A percentile compares a stretch with the other conserved stretches of the same genome.
Evolutionary conservation across 176 grass and related monocot genomes (phyloP).

Genomic region (Lolium rigidum): DNA sequence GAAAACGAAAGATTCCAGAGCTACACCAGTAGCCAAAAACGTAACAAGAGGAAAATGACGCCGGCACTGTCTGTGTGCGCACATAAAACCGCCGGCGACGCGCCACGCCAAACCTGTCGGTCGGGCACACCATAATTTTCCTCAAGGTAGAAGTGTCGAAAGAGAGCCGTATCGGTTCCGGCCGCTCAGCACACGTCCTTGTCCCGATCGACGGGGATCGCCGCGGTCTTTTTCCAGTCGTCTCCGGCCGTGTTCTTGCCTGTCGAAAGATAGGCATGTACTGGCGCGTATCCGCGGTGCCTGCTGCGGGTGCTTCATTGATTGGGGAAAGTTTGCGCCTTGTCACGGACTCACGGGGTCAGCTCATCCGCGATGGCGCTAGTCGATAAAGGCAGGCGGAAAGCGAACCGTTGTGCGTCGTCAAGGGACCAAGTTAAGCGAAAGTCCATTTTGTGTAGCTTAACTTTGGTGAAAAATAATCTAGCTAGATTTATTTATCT

Average conservation of each 20-base stretch:
- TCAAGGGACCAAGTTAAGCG: not conserved
- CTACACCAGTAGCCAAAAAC: not conserved
- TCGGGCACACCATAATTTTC: conserved; percentile 1
- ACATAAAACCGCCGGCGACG: not conserved
- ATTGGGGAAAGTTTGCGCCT: not conserved
- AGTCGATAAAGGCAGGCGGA: not conserved
- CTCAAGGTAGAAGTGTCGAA: too few species aligned
- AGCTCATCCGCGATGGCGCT: not conserved
- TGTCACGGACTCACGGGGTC: conserved; percentile 19
- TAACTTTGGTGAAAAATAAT: not conserved
- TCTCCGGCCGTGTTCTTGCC: not conserved
- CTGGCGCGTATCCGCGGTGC: not conserved
- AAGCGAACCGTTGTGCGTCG: not conserved
- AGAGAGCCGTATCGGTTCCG: not conserved
- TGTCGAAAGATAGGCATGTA: not conserved
- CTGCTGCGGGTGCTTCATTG: conserved; percentile 11
- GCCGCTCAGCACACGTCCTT: not conserved
- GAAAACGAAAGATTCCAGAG: conserved; percentile 23
- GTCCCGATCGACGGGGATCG: not conserved
- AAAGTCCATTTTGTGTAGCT: not conserved
- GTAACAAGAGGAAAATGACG: conserved; percentile 17
- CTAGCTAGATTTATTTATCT: too few species aligned
- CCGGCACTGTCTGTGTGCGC: not conserved
- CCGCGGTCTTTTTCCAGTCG: not conserved
- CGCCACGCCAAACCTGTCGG: conserved; percentile 1